Conservation (phyloP, 1,139 yeast genomes). For the Torulaspora globosa region DNA sequence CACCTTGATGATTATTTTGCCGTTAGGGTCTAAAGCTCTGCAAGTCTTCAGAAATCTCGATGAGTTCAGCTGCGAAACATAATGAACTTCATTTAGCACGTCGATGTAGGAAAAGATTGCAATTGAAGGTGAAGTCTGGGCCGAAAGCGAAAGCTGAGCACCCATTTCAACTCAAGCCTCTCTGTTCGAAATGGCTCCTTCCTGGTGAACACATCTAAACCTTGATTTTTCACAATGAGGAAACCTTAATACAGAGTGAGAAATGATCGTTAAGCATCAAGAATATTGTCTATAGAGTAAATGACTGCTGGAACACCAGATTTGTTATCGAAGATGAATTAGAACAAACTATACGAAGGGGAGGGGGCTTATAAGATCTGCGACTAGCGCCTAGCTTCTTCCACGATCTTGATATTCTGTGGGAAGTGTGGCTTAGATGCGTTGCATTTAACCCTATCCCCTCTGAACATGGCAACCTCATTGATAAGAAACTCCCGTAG, state of each 20-base stretch:
- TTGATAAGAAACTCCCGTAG: constrained; percentile 28
- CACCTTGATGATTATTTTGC: constrained; percentile 71
- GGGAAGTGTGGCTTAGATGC: constrained; percentile 4
- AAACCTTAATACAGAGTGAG: not conserved
- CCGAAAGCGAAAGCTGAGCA: constrained; percentile 73
- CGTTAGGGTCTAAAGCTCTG: constrained; percentile 65
- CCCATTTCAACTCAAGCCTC: constrained; percentile 55
- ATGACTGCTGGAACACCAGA: not conserved
- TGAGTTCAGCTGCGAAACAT: constrained; percentile 65
- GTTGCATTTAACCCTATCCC: constrained; percentile 11
- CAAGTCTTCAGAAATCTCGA: constrained; percentile 84
- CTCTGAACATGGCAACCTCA: constrained; percentile 31
- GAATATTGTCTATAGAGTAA: not conserved
- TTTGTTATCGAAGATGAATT: not conserved
- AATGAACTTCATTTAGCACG: constrained; percentile 69
- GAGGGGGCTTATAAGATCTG: not conserved
- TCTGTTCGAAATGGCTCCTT: not conserved
- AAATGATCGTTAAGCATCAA: not conserved
- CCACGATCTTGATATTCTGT: constrained; percentile 5
- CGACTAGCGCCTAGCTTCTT: constrained; percentile 1
- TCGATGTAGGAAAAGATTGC: constrained; percentile 87
- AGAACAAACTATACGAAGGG: not conserved
- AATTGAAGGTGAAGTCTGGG: constrained; percentile 89
- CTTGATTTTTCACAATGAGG: not conserved
- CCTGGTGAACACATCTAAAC: not conserved